Conservation (phyloP, 306 rosid genomes). For the Lagenaria siceraria region DNA sequence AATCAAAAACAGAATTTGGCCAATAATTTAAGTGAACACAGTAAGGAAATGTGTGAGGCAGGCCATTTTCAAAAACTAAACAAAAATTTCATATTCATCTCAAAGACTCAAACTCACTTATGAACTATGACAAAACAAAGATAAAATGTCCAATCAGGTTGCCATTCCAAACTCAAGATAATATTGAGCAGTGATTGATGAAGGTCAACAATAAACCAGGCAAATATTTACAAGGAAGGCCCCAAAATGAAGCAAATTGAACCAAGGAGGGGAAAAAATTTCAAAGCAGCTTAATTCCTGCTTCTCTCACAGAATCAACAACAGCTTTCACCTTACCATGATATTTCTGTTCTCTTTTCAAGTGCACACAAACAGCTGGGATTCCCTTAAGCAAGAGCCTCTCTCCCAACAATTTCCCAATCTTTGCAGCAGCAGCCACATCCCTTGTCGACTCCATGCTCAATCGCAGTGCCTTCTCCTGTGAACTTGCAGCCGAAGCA, state of each 20-base stretch:
- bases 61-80: no score
- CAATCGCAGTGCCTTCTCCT: constrained; percentile 54
- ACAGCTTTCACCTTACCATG: constrained; percentile 90
- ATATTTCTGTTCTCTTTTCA: constrained; percentile 85
- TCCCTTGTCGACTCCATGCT: constrained; percentile 52
- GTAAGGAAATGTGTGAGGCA: no score
- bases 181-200: not conserved
- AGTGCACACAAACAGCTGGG: constrained; percentile 62
- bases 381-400: constrained; percentile 60
- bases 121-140: not conserved
- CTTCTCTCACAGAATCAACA: constrained; percentile 57
- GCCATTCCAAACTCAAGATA: not conserved
- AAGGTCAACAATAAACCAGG: not conserved
- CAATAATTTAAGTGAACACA: no score
- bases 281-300: constrained; percentile 65
- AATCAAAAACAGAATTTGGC: no score
- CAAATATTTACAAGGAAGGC: not conserved
- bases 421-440: constrained; percentile 88
- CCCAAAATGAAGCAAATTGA: not conserved
- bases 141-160: not conserved
- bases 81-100: not conserved
- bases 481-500: constrained; percentile 72
- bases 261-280: no score
- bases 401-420: constrained; percentile 70
- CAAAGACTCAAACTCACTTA: not conserved